Evolutionary conservation across 345 rosid species (phyloP), one percentile per base, ranked within the genome.

Genomic region (Linum trigynum): DNA sequence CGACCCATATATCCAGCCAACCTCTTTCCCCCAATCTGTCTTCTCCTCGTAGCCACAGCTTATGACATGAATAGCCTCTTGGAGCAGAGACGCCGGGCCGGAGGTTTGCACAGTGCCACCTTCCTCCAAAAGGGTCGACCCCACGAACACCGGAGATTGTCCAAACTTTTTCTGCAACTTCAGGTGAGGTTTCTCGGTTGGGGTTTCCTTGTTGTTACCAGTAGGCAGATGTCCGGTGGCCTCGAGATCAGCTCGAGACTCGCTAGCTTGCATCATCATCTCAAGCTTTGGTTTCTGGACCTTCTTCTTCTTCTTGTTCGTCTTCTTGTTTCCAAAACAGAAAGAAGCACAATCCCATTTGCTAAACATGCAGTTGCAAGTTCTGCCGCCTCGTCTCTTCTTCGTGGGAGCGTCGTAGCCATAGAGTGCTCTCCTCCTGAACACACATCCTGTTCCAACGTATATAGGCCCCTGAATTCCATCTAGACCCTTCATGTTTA

Each of bases 11-110:
- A 57, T 57, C 60, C 60, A 57, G 9, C 60, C 60, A 17, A 57
- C 60, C 60, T 57, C 60, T 57, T 57, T 57, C 11, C 60, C 60
- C 60, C 60, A 57, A 2, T 57, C 60, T 57, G 60, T 57, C 17
- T 57, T 57, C 35, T 57, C 60, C 60, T 57, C 60, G 60, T 57
- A 57, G 5, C 37, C 60, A 17, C 60, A 57, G 37, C 60, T 36
- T 1, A 57, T 57, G 6, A 57, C 60, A 36, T 57, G 60, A 36
- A 57, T 57, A 5, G 60, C 60, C 37, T 57, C 60, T 16, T n/a
- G 35, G 17, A 57, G 60, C n/a, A 57, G 60, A 57, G 60, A 16
- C 11, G 37, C 60, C 60, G 11, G 9, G 11, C 17, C 37, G 60
- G 23, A 8, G 11, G 35, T 57, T 17, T 57, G 10, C 15, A 17